Evolutionary conservation across 805 yeast species (phyloP), one percentile per base, ranked within the genome.

Genomic region (Candida sithepensis): DNA sequence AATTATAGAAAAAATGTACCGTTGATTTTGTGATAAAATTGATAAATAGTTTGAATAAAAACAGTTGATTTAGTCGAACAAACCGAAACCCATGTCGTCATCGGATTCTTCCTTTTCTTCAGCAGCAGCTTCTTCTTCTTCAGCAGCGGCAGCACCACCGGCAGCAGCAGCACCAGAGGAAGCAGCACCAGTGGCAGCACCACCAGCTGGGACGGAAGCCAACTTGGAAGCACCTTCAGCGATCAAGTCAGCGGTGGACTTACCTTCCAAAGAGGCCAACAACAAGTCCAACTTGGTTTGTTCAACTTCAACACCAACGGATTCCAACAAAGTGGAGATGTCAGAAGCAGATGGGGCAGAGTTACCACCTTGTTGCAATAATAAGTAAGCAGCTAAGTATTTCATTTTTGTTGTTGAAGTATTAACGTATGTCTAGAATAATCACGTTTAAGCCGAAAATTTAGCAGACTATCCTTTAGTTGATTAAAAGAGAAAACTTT

Each of bases 361-460:
- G 81, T 83, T 84, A 74, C 98, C 99, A 77, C 96, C 96, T 74
- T 94, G 90, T 79, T 85, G 90, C 77, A 94, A 84, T 79, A 92
- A 86, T 77, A 94, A 86, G 83, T 94, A 94, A 77, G 99, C 98
- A 79, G 99, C 99, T 79, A 94, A 86, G 85, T 92, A 92, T 88
- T 90, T 94, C 97, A 90, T 68, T 59, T 51, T 44, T n/a, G n/a
- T 41, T 49, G 33, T 44, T 45, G 32, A 39, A 37, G 45, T 48
- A 45, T 52, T 48, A 52, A 30, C 30, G 46, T 58, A 39, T 22
- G 26, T 22, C 19, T 71, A 80, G 85, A 82, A 82, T 83, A 83
- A 83, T 82, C 88, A 81, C 81, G 73, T 81, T 82, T 83, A 84
- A 84, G 88, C 88, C 72, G 57, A 44, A 65, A 58, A 54, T 50